Evolutionary conservation across 1,284 basidiomycete species (phyloP).

Genomic region (Irpex lacteus): DNA sequence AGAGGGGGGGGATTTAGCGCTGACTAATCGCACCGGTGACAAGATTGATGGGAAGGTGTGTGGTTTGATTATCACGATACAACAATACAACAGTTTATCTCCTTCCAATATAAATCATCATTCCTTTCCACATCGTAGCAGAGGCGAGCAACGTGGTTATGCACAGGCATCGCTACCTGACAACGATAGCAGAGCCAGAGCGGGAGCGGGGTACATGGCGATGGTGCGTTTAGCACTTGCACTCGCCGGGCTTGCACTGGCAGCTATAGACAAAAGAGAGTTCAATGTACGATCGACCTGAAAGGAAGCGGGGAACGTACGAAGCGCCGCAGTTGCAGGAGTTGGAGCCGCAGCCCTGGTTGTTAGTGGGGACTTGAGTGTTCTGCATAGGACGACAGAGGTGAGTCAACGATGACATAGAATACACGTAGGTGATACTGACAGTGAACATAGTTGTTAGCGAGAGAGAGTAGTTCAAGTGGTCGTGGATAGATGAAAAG

Average conservation of each 20-base stretch:
- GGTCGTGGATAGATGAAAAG: not conserved
- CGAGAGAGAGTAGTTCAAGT: not conserved
- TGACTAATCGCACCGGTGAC: not conserved
- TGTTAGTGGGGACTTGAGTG: constrained; percentile 37
- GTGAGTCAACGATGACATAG: not conserved
- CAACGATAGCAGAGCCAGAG: not conserved
- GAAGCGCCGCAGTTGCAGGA: constrained; percentile 50
- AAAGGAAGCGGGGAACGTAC: constrained; percentile 30
- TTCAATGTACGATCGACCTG: not conserved
- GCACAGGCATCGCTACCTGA: not conserved
- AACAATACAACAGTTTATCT: not conserved
- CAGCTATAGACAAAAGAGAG: constrained; percentile 37
- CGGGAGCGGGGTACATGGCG: not conserved
- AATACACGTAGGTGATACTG: not conserved
- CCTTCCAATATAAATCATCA: not conserved
- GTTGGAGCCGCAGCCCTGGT: constrained; percentile 43
- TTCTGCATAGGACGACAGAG: constrained; percentile 25
- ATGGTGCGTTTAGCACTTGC: constrained; percentile 45
- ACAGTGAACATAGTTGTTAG: constrained; percentile 14
- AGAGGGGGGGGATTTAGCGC: too few species aligned
- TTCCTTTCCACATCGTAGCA: not conserved
- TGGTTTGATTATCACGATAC: not conserved
- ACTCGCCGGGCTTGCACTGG: constrained; percentile 53
- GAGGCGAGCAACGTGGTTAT: not conserved
- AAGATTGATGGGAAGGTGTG: not conserved